Base-by-base conservation (phyloP, 78 protist species). In the Acrasis kona region DNA sequence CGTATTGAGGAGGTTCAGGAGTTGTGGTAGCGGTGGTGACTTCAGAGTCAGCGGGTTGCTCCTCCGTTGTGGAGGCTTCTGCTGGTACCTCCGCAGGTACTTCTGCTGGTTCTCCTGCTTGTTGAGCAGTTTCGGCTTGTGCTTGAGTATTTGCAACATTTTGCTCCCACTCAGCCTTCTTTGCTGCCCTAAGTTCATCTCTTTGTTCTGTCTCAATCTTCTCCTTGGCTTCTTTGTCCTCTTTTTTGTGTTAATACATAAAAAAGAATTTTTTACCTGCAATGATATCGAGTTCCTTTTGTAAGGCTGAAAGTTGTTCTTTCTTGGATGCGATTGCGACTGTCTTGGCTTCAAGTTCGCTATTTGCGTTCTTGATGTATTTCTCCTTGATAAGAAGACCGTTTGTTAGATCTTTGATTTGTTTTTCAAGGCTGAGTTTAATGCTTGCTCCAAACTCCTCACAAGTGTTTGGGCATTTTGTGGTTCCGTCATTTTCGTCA, bases 401-500 rank as follows among this genome's bases (percentile, higher is more conserved):
- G 6, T 31, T 8, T 5, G 4, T 32, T 19, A 28, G 32, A 3
- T 36, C 41, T 10, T 29, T 58, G 5, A 10, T 39, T 30, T 3
- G 41, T 35, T 36, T 69, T 3, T 3, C 42, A 34, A 3, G 12
- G 40, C 68, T 72, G 5, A 6, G 27, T 1, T 71, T 66, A 1
- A 7, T 27, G 27, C 2, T 35, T 39, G 4, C 30, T 29, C 30
- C 70, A 28, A 10, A 61, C 32, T 74, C 74, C 9, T 3, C 77
- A 32, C 83, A 79, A 29, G 1, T 74, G 70, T 79, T 57, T 10
- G 2, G 7, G 40, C 82, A 79, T 35, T 10, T 28, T 9, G 7
- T 34, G 38, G 19, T 28, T 42, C 65, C 64, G 19, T 8, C 41
- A 40, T 8, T 67, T 57, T 82, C 86, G 27, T 82, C 86, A 0